phyloP scores from a whole-genome alignment of 352 stramenopile species.

The Pythium chondricola region DNA sequence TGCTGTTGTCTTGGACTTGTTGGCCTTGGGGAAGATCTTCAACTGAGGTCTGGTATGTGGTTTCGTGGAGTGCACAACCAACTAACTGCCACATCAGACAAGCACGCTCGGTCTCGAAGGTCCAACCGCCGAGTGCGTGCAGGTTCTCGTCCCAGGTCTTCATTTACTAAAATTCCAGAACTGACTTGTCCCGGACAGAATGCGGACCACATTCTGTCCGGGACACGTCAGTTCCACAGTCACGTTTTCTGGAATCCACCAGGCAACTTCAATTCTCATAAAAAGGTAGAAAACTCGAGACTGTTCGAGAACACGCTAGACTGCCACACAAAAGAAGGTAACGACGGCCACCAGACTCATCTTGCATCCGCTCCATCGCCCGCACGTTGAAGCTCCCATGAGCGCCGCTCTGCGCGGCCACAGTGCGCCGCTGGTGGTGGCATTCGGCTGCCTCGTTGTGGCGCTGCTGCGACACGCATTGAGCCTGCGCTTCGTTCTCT shows the following conservation, averaged over 20 bases:
- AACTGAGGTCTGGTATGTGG: background rate
- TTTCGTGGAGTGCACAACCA: background rate
- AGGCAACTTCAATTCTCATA: no score
- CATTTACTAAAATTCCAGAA: no score
- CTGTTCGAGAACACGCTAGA: background rate
- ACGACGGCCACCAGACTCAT: background rate
- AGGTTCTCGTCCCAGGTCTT: no score
- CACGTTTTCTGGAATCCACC: no score
- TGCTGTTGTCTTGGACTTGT: background rate
- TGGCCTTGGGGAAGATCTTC: background rate
- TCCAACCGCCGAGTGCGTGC: background rate
- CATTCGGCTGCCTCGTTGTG: background rate
- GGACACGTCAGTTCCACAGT: no score
- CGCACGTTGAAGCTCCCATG: background rate
- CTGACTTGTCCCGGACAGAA: no score
- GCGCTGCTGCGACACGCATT: slow-evolving; percentile 7
- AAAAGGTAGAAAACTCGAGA: no score
- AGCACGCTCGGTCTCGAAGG: background rate
- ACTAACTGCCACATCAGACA: background rate
- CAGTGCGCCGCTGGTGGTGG: slow-evolving; percentile 2
- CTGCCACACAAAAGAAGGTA: background rate
- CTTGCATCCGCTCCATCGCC: background rate
- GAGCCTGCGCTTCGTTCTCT: background rate
- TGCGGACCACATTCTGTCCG: no score
- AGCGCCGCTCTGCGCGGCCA: background rate